Conservation (phyloP, 257 asterid genomes). For the Sherardia arvensis region DNA sequence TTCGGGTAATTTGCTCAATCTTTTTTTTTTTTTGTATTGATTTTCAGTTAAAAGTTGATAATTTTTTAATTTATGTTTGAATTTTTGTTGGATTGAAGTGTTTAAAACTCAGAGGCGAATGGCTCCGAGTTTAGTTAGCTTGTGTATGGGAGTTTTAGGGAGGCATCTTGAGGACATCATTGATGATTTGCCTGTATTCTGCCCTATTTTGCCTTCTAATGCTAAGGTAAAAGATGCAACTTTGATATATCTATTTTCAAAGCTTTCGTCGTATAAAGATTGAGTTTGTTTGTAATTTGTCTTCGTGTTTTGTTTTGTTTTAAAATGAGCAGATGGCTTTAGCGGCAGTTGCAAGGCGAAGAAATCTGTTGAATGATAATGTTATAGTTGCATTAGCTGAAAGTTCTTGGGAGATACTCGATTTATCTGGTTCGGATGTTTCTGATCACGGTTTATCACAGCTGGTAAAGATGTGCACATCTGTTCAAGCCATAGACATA, state of each 20-base stretch:
- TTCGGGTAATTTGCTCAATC: conserved; percentile 17
- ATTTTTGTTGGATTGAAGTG: conserved; percentile 29
- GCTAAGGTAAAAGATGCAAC: conserved; percentile 39
- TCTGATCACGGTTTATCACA: conserved; percentile 67
- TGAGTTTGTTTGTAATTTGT: not conserved
- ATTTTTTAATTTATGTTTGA: not conserved
- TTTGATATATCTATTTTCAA: too few relatives aligned
- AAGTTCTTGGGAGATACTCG: conserved; percentile 70
- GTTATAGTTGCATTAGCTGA: conserved; percentile 63
- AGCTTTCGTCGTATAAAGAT: not conserved
- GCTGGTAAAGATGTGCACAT: conserved; percentile 39
- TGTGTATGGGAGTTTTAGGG: conserved; percentile 83
- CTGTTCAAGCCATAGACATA: conserved; percentile 65
- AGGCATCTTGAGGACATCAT: conserved; percentile 72
- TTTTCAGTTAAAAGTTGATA: not conserved
- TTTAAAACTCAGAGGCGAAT: conserved; percentile 29
- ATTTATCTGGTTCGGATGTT: conserved; percentile 68
- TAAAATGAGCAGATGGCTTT: conserved; percentile 43
- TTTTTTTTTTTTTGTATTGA: too few relatives aligned
- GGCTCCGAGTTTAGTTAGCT: conserved; percentile 66
- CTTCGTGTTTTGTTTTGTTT: not conserved
- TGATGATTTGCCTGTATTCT: conserved; percentile 60
- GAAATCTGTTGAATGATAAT: conserved; percentile 63
- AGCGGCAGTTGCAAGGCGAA: conserved; percentile 83
- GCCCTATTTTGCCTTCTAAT: conserved; percentile 51